These are phyloP conservation scores for Zygotorulaspora mrakii DNA, from an alignment of 1,139 yeast species.

Conservation along the genomic window DNA sequence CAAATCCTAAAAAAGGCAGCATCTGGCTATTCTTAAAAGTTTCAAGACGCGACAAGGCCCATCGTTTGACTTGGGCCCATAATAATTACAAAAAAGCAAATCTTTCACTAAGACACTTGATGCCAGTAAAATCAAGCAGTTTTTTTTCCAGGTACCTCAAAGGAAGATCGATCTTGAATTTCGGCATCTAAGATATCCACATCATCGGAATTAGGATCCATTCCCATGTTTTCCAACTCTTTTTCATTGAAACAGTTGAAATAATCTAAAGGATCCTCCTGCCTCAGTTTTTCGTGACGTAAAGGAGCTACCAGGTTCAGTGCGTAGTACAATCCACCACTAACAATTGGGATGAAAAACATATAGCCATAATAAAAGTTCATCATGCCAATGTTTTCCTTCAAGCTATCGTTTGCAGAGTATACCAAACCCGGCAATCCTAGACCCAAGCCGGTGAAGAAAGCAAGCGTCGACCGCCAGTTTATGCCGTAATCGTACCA, in stretches of 20 bases:
- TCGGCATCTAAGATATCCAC: slow-evolving; percentile 2
- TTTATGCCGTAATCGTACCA: slow-evolving; percentile 41
- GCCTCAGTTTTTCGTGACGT: slow-evolving; percentile 18
- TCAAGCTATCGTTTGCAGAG: slow-evolving; percentile 33
- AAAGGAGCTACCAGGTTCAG: slow-evolving; percentile 13
- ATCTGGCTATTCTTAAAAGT: no score
- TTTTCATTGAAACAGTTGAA: slow-evolving; percentile 26
- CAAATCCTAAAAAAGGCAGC: no score
- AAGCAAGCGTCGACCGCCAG: slow-evolving; percentile 37
- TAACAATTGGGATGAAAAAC: slow-evolving; percentile 21
- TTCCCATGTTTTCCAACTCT: slow-evolving; percentile 20
- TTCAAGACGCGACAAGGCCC: no score
- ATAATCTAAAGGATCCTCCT: slow-evolving; percentile 25
- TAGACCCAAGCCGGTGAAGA: slow-evolving; percentile 33
- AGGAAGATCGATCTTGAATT: no score
- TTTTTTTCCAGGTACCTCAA: no score
- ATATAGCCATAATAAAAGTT: slow-evolving; percentile 35
- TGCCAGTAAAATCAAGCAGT: no score
- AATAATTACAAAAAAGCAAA: no score
- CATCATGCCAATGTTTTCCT: slow-evolving; percentile 33
- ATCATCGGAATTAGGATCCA: slow-evolving; percentile 13
- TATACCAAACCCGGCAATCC: slow-evolving; percentile 42
- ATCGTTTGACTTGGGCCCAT: no score
- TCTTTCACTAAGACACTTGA: no score
- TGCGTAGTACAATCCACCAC: slow-evolving; percentile 14